These are phyloP conservation scores for Boletus reticuloceps DNA, from an alignment of 768 basidiomycete species.

Conservation along the genomic window DNA sequence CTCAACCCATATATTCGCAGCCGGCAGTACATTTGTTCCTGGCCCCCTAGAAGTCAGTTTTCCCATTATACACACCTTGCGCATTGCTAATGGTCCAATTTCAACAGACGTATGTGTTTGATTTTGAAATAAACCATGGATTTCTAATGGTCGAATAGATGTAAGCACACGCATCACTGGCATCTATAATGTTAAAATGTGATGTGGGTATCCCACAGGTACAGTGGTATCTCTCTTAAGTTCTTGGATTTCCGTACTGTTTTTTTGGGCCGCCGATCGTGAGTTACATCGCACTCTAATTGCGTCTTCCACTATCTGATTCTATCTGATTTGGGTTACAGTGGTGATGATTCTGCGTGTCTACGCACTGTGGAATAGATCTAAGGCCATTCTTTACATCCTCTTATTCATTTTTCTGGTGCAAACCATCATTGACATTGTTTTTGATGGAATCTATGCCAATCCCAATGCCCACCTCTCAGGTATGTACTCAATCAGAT, in stretches of 20 bases:
- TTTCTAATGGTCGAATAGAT: background rate
- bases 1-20: background rate
- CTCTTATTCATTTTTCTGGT: background rate
- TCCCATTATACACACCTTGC: background rate
- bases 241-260: background rate
- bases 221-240: fast-evolving
- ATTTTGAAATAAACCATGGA: background rate
- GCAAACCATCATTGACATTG: background rate
- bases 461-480: background rate
- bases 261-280: background rate
- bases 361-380: background rate
- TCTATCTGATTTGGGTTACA: background rate
- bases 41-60: background rate
- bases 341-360: background rate
- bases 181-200: background rate
- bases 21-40: background rate
- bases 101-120: background rate
- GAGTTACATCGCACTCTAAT: background rate
- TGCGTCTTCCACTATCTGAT: background rate
- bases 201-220: background rate
- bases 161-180: background rate
- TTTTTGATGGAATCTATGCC: background rate
- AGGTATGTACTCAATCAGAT: background rate
- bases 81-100: background rate
- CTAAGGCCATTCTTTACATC: background rate